A percentile compares a stretch with the other conserved stretches of the same genome.
phyloP scores from a whole-genome alignment of 495 filamentous ascomycete genomes.

The Lindgomyces ingoldianus region DNA sequence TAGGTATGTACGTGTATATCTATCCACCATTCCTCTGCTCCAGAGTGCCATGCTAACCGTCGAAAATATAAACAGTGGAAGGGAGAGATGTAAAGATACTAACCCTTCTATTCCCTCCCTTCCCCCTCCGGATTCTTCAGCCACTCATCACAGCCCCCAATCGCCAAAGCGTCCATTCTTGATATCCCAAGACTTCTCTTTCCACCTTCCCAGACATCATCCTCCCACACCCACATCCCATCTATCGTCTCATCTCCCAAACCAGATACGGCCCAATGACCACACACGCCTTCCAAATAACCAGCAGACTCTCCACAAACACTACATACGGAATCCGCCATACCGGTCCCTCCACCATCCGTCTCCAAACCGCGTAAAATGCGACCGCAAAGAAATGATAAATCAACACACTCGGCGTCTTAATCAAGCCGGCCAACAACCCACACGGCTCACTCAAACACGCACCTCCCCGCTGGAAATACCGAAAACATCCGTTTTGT shows the following conservation, averaged over 20 bases:
- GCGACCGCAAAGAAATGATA: conserved; percentile 95
- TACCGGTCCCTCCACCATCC: not conserved
- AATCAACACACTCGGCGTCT: conserved; percentile 74
- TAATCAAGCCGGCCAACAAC: conserved; percentile 80
- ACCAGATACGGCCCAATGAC: conserved; percentile 41
- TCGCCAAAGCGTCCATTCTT: no score
- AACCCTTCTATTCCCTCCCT: no score
- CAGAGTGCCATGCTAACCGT: no score
- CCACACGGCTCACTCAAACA: conserved; percentile 76
- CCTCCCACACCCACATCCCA: no score
- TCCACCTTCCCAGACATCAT: no score
- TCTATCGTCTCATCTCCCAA: conserved; percentile 32
- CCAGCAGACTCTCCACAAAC: conserved; percentile 21
- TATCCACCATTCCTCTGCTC: no score
- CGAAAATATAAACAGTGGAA: not conserved
- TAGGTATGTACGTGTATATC: not conserved
- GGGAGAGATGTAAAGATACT: no score
- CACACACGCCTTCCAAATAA: conserved; percentile 36
- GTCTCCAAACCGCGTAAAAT: conserved; percentile 80
- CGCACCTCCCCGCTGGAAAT: conserved; percentile 77
- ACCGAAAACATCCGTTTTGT: conserved; percentile 88
- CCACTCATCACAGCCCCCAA: not conserved
- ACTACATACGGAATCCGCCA: conserved; percentile 25
- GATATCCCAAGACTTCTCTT: no score
- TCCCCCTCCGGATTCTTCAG: no score